Conservation (phyloP, 2,329 filamentous ascomycete species). For the Domatiomyces globalis region DNA sequence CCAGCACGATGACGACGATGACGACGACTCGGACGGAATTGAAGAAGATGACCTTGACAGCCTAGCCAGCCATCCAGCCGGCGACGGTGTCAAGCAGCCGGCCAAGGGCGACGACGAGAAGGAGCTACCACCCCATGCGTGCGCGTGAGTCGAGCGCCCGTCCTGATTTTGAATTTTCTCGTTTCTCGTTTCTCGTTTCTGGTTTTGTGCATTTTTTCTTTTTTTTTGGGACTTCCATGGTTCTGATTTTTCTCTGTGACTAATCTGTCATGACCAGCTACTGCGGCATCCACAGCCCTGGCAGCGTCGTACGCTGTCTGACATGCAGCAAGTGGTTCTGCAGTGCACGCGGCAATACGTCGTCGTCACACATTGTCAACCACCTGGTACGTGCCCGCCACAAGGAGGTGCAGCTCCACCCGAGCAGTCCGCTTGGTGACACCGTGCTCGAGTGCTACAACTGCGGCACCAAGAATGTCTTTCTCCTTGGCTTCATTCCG, state of each 20-base stretch:
- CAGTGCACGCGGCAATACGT: conserved; percentile 89
- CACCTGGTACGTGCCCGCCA: conserved; percentile 93
- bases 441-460: conserved; percentile 98
- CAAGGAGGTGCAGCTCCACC: conserved; percentile 96
- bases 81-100: conserved; percentile 55
- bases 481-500: conserved; percentile 91
- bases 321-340: conserved; percentile 98
- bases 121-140: conserved; percentile 84
- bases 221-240: not conserved
- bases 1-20: conserved; percentile 75
- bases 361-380: conserved; percentile 95
- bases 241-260: not conserved
- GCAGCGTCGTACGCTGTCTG: conserved; percentile 90
- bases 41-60: conserved; percentile 69
- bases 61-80: conserved; percentile 58
- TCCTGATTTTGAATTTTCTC: not conserved
- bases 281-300: conserved; percentile 92
- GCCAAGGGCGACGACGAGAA: conserved; percentile 59
- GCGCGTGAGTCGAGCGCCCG: conserved; percentile 54
- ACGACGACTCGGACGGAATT: conserved; percentile 62
- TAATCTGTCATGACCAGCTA: conserved; percentile 43
- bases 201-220: too few relatives aligned
- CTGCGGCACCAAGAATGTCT: conserved; percentile 98
- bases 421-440: conserved; percentile 81
- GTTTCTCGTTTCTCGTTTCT: not conserved